These are phyloP conservation scores for Aureobasidium sp. DNA, from an alignment of 2,329 filamentous ascomycete species.

Conservation along the genomic window DNA sequence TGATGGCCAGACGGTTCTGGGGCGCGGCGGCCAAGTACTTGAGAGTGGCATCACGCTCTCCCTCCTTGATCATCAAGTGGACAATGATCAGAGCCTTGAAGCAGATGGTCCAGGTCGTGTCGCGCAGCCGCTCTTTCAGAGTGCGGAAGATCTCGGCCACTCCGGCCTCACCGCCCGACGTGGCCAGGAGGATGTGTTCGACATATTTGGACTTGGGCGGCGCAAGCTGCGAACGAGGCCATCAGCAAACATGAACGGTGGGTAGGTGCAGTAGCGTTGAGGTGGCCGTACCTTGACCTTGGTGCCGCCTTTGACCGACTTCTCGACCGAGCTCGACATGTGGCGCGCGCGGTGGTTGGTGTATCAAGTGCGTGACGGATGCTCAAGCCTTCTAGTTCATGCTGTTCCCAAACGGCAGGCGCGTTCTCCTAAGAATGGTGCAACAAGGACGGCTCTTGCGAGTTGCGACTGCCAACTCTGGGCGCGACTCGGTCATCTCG, in stretches of 20 bases:
- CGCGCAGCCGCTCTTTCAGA: constrained; percentile 76
- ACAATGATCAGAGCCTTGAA: constrained; percentile 96
- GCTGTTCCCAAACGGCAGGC: neutral
- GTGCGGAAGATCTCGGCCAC: constrained; percentile 94
- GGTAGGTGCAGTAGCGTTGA: neutral
- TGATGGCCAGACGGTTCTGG: constrained; percentile 68
- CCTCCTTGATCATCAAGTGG: constrained; percentile 95
- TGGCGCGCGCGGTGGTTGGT: neutral
- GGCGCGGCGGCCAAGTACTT: constrained; percentile 75
- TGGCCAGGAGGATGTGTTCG: constrained; percentile 93
- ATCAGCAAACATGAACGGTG: neutral
- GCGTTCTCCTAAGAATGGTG: neutral
- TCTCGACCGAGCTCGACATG: constrained; percentile 90
- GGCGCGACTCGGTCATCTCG: constrained; percentile 2
- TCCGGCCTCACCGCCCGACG: constrained; percentile 86
- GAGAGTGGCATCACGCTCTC: constrained; percentile 79
- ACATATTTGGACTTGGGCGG: constrained; percentile 99
- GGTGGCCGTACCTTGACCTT: constrained; percentile 72
- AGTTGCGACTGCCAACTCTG: neutral
- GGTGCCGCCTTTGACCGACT: constrained; percentile 96
- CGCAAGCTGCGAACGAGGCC: constrained; percentile 54
- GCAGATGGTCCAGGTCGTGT: constrained; percentile 99
- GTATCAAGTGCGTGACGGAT: neutral
- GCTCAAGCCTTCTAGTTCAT: neutral
- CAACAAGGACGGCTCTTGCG: neutral